Evolutionary conservation across 2,329 filamentous ascomycete species (phyloP), one percentile per base, ranked within the genome.

Genomic region (Microsporum audouinii): DNA sequence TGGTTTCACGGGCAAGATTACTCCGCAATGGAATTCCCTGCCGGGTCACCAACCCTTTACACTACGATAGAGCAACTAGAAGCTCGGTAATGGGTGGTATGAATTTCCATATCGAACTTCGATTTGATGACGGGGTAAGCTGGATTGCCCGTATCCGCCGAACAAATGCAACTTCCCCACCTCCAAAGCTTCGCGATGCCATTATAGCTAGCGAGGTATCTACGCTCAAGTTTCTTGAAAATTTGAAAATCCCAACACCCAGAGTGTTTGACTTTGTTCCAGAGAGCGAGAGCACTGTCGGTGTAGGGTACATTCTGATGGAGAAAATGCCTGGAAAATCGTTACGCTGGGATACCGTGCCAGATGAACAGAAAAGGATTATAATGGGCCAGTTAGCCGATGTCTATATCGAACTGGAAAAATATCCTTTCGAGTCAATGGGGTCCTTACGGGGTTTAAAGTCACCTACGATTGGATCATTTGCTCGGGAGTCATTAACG

Each of bases 141-240:
- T 79, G 76, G 77, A 68, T 79, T 1, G 74, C 75, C 17, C 71
- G 77, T 10, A 72, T 79, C 56, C 74, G 73, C 57, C 71, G 73
- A 62, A 70, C 66, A 61, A 76, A 78, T 60, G 71, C 71, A n/a
- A 53, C 58, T 7, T 53, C 58, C 1, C 43, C 58, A 0, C 73
- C 67, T 12, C 41, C 63, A 5, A 58, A 57, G 2, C 38, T 67
- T 23, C 57, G 63, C 8, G 66, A 66, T 31, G 66, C 64, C 14
- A 57, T 76, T 41, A 63, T 76, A 45, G 64, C 62, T 60, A 76
- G 75, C 59, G 76, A 78, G 62, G 69, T 72, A 47, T 71, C 74
- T 34, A 76, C 75, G 0, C 69, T 77, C 31, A 71, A 68, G 61
- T 77, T 76, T 62, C 67, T 77, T 0, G 70, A 71, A 56, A 55